These are phyloP conservation scores for Penstemon barbatus DNA, from an alignment of 257 asterid species.

Conservation along the genomic window DNA sequence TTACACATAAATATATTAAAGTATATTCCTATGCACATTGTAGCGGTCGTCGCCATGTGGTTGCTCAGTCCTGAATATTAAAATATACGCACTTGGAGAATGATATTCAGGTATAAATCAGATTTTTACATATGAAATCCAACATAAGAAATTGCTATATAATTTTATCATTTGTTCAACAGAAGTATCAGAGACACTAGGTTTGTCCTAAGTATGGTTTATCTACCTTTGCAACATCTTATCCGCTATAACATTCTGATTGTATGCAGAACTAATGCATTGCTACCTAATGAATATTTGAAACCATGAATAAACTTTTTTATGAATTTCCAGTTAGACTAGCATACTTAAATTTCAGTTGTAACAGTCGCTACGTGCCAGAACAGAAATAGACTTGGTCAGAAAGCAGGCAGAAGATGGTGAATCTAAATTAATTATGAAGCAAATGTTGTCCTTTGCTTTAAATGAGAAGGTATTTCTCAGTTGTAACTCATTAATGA, in stretches of 20 bases:
- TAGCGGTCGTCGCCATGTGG: too few relatives aligned
- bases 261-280: background rate
- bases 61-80: too few relatives aligned
- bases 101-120: slow-evolving; percentile 1
- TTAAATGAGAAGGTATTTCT: slow-evolving; percentile 72
- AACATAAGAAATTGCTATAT: background rate
- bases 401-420: slow-evolving; percentile 48
- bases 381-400: slow-evolving; percentile 53
- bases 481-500: slow-evolving; percentile 20
- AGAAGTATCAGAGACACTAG: background rate
- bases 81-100: too few relatives aligned
- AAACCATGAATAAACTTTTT: background rate
- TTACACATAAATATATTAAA: background rate
- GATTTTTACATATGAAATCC: slow-evolving; percentile 6
- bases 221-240: slow-evolving; percentile 12
- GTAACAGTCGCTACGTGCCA: slow-evolving; percentile 83
- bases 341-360: slow-evolving; percentile 29
- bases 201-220: background rate
- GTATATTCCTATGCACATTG: too few relatives aligned
- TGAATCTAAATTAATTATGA: slow-evolving; percentile 52
- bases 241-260: slow-evolving; percentile 1
- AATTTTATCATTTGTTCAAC: background rate
- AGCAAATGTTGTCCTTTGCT: slow-evolving; percentile 69
- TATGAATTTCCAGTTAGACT: slow-evolving; percentile 19
- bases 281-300: slow-evolving; percentile 8